These are phyloP conservation scores for Saccharomyces hybrid DNA, from an alignment of 1,139 yeast species.

Conservation along the genomic window DNA sequence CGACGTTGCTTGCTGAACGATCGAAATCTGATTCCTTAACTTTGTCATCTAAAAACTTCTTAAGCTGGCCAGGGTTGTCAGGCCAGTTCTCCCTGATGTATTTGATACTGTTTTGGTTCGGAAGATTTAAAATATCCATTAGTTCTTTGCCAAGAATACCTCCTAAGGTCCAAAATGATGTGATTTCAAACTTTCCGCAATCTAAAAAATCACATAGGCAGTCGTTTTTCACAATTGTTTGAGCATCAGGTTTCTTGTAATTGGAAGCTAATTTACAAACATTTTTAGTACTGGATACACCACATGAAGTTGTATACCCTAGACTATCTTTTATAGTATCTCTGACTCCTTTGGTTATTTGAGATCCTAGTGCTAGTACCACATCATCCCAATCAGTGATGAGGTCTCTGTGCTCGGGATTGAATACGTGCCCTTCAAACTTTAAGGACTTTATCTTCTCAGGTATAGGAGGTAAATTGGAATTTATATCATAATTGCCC, in stretches of 20 bases:
- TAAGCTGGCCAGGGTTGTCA: slow-evolving; percentile 28
- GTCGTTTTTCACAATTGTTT: slow-evolving; percentile 57
- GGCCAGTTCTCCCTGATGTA: slow-evolving; percentile 43
- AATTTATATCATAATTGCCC: slow-evolving; percentile 28
- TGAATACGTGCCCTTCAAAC: slow-evolving; percentile 22
- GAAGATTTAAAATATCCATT: slow-evolving; percentile 39
- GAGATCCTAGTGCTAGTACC: slow-evolving; percentile 57
- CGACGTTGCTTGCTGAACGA: slow-evolving; percentile 22
- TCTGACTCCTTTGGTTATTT: slow-evolving; percentile 48
- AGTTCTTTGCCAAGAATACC: slow-evolving; percentile 77
- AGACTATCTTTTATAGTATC: slow-evolving; percentile 44
- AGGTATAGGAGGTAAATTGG: slow-evolving; percentile 48
- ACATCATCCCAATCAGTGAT: slow-evolving; percentile 82
- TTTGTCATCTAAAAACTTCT: slow-evolving; percentile 24
- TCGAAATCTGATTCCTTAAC: slow-evolving; percentile 14
- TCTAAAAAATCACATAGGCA: slow-evolving; percentile 47
- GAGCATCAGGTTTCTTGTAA: slow-evolving; percentile 75
- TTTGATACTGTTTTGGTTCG: slow-evolving; percentile 36
- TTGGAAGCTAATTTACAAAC: slow-evolving; percentile 90
- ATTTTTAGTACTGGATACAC: slow-evolving; percentile 66
- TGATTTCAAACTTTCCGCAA: slow-evolving; percentile 47
- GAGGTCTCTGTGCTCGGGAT: slow-evolving; percentile 13
- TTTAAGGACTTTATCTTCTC: slow-evolving; percentile 22
- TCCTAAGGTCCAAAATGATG: slow-evolving; percentile 84
- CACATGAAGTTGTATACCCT: slow-evolving; percentile 87